phyloP scores from a whole-genome alignment of 176 grass and related monocot genomes.

The Musa beccarii region DNA sequence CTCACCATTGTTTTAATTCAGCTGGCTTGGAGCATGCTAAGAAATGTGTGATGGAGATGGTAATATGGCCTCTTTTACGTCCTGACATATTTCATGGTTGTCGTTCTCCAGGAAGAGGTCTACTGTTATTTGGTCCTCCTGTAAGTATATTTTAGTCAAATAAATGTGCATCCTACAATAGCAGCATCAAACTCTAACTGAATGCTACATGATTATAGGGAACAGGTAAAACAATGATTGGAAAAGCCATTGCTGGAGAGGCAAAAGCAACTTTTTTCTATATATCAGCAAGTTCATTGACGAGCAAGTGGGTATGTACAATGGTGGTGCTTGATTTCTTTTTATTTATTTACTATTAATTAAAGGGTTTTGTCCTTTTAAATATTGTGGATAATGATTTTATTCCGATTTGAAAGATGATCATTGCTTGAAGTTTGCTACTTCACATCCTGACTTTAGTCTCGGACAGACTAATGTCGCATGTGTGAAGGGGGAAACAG shows the following conservation, averaged over 20 bases:
- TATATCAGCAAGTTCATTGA: conserved; percentile 94
- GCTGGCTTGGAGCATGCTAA: conserved; percentile 97
- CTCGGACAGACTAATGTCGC: too few relatives aligned
- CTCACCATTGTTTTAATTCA: conserved; percentile 28
- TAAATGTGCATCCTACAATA: neutral
- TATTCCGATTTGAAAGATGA: neutral
- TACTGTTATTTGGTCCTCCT: conserved; percentile 94
- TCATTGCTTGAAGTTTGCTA: neutral
- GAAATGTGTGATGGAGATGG: conserved; percentile 99
- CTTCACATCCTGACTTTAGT: too few relatives aligned
- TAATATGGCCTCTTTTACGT: conserved; percentile 81
- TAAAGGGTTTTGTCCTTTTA: neutral
- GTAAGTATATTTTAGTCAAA: conserved; percentile 36
- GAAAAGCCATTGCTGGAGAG: conserved; percentile 97
- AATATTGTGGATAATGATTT: neutral
- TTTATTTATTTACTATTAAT: neutral
- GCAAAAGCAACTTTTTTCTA: conserved; percentile 99
- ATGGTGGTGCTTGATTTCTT: conserved; percentile 21
- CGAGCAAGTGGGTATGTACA: conserved; percentile 89
- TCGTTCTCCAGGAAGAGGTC: conserved; percentile 88
- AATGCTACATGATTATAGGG: conserved; percentile 43
- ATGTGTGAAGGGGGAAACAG: too few relatives aligned
- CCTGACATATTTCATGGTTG: conserved; percentile 93
- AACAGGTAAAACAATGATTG: conserved; percentile 98
- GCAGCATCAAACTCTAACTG: conserved; percentile 5